Evolutionary conservation across 2,329 filamentous ascomycete species (phyloP), one percentile per base, ranked within the genome.

Genomic region (Fusarium solani-melongenae): DNA sequence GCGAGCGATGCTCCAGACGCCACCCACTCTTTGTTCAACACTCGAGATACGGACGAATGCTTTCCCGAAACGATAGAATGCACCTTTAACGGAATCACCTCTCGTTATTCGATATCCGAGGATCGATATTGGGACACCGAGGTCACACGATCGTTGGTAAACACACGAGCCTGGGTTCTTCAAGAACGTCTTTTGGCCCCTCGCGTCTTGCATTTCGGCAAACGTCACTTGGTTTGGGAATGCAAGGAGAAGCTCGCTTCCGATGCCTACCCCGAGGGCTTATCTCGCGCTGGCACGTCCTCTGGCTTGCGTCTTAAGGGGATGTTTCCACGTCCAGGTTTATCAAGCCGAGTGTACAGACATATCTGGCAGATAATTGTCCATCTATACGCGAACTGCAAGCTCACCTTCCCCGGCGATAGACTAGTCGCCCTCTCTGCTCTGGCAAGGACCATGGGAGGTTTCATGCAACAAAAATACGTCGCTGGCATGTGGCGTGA

Each of bases 401-500:
- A 12, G 1, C 59, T 73, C 10, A 71, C 62, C 11, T 59, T 66
- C 33, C 41, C 68, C 4, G 24, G 55, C 17, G 66, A 69, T 29
- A 71, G 63, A 24, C 22, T 71, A 5, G 10, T 66, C 10, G 68
- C 68, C 3, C 27, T 41, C 12, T 71, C 71, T 2, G 66, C 22
- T 38, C 49, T 71, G 11, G 66, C 63, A 6, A 73, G 63, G 33
- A 46, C 17, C 7, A 65, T 71, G 51, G 49, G 39, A 6, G 27
- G 11, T 4, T 9, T 69, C 11, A 6, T 61, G 5, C n/a, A 56
- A 9, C 57, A 71, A n/a, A 39, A 63, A 1, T 73, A 69, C 24
- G 51, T 73, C 6, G 55, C 66, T 9, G 66, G 69, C 10, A 71
- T 73, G 65, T 71, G 69, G 69, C 39, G 60, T 8, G 63, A 57